Evolutionary conservation across 352 stramenopile genomes (phyloP), one percentile per base, ranked within the genome.

Genomic region (Pythium plurisporium): DNA sequence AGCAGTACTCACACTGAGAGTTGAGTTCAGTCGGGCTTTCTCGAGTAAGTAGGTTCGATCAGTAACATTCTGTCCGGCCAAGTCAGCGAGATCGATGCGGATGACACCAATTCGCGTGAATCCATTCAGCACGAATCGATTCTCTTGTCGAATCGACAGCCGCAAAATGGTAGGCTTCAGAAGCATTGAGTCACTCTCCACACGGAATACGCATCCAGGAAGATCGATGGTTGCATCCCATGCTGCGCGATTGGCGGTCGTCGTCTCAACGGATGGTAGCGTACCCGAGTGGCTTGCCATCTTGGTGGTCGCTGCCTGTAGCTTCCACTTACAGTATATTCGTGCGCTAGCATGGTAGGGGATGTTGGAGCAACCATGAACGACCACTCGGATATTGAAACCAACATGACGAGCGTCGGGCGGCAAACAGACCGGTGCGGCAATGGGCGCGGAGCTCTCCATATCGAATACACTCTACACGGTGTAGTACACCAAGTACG

Each of bases 261-360:
- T 54, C 14, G 72, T 57, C 19, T 67, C 69, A 11, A 38, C 50
- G 5, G 46, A 49, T 23, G 67, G 59, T n/a, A 62, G 67, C 15
- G 50, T 2, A 0, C 56, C 56, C 0, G 17, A 9, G 23, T 25
- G 29, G 22, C 3, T 26, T 2, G 17, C 26, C 4, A 54, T 57
- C 23, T 26, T 34, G 11, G 56, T 22, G 3, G 5, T 45, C 6
- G 47, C 33, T 15, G 9, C 15, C 10, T 15, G 23, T 17, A 74
- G 40, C 45, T 72, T 76, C 64, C 60, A 75, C 38, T 73, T 76
- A 52, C 66, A 76, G 50, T 68, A 71, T 27, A 76, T 59, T n/a
- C 66, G 55, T 14, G 61, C 49, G 34, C 64, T 53, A 10, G 55
- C 19, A 9, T 61, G 59, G 22, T 70, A 47, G 0, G 70, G 65